These are phyloP conservation scores for Xerocomellus amylosporus DNA, from an alignment of 768 basidiomycete genomes.

Conservation along the genomic window DNA sequence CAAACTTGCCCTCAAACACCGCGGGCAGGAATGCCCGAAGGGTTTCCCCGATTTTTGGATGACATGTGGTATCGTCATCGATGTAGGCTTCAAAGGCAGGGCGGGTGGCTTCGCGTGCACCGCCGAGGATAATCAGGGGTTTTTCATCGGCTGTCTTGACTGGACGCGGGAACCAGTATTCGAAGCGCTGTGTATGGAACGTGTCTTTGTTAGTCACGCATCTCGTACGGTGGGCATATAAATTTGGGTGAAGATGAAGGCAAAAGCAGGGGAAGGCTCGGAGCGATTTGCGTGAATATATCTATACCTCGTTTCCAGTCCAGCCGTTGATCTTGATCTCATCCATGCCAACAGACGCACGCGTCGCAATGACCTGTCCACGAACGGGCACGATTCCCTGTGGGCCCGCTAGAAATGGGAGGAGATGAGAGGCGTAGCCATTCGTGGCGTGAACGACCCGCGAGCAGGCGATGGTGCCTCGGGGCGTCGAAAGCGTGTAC, in stretches of 20 bases:
- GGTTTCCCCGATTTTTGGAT: conserved; percentile 43
- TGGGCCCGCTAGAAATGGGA: conserved; percentile 61
- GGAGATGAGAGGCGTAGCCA: conserved; percentile 71
- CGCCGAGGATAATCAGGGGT: conserved; percentile 73
- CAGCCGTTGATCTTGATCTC: conserved; percentile 46
- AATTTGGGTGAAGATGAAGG: no score
- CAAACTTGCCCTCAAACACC: conserved; percentile 55
- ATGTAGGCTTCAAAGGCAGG: conserved; percentile 49
- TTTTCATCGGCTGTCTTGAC: conserved; percentile 28
- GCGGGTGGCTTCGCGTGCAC: conserved; percentile 47
- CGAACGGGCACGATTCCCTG: conserved; percentile 65
- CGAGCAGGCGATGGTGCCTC: conserved; percentile 58
- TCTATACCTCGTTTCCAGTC: conserved; percentile 39
- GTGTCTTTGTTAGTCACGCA: no score
- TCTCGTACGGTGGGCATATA: no score
- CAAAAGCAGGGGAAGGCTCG: no score
- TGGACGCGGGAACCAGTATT: conserved; percentile 85
- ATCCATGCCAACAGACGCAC: conserved; percentile 39
- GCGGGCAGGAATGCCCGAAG: conserved; percentile 60
- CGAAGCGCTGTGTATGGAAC: conserved; percentile 39
- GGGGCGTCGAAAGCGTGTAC: conserved; percentile 44
- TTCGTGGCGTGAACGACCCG: conserved; percentile 87
- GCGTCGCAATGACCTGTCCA: conserved; percentile 58
- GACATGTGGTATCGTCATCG: conserved; percentile 56
- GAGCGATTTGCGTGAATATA: not conserved